Conservation (phyloP, 1,284 basidiomycete species). For the Puccinia horiana region DNA sequence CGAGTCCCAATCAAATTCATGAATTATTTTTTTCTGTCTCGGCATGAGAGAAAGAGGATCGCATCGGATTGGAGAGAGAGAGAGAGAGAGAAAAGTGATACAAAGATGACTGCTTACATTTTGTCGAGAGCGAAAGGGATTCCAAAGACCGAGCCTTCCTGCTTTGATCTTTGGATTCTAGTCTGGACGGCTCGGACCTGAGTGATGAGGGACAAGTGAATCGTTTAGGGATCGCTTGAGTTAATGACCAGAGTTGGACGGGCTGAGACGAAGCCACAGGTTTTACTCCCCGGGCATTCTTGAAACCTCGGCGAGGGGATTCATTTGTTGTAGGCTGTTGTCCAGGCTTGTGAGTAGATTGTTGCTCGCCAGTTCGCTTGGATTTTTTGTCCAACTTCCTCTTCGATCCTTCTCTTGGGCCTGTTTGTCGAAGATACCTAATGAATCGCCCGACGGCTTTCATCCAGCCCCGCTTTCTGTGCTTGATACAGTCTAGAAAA, state of each 20-base stretch:
- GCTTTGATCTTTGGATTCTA: neutral
- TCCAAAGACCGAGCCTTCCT: neutral
- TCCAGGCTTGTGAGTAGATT: too few species aligned
- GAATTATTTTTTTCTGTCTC: neutral
- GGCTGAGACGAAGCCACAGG: neutral
- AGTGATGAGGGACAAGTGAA: neutral
- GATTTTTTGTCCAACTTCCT: neutral
- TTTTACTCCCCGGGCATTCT: neutral
- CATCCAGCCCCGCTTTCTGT: neutral
- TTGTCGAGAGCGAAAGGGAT: neutral
- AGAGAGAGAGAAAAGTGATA: too few species aligned
- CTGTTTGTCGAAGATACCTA: neutral
- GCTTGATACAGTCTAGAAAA: neutral
- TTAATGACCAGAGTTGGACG: neutral
- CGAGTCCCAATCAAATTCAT: neutral
- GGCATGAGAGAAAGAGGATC: neutral
- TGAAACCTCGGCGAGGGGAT: neutral
- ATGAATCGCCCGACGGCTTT: slow-evolving; percentile 5
- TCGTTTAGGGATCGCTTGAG: neutral
- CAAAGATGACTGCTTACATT: neutral
- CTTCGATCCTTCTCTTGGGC: neutral
- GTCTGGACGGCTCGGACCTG: neutral
- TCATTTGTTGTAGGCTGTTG: neutral
- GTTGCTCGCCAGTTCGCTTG: neutral
- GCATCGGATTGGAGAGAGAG: too few species aligned